Conservation (phyloP, 2,329 filamentous ascomycete genomes). For the Cladosporium velox region DNA sequence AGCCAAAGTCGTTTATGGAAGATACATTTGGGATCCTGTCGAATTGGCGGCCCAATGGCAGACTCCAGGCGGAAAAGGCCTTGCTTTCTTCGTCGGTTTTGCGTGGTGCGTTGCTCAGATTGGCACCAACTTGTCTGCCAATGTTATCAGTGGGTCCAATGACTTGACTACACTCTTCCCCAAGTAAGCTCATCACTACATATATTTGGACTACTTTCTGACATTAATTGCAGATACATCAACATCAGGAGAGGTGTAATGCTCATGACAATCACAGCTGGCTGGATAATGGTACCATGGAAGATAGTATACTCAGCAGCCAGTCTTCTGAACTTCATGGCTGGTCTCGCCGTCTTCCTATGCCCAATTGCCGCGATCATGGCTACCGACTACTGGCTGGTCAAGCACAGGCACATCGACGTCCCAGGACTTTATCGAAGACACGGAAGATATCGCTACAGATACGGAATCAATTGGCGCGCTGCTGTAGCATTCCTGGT, state of each 20-base stretch:
- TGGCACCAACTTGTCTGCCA: conserved; percentile 46
- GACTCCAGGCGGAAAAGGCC: conserved; percentile 48
- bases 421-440: conserved; percentile 56
- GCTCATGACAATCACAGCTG: conserved; percentile 44
- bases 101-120: conserved; percentile 51
- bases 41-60: conserved; percentile 50
- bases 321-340: conserved; percentile 47
- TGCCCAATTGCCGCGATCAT: conserved; percentile 65
- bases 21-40: conserved; percentile 51
- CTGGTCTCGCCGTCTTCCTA: conserved; percentile 65
- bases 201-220: not conserved
- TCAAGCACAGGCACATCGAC: conserved; percentile 53
- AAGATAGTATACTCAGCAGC: conserved; percentile 44
- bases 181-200: not conserved
- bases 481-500: conserved; percentile 60
- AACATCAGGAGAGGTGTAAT: conserved; percentile 58
- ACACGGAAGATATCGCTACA: conserved; percentile 54
- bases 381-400: conserved; percentile 61
- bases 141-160: conserved; percentile 45
- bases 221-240: conserved; percentile 36
- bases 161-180: conserved; percentile 48
- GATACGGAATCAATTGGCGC: conserved; percentile 59
- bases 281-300: conserved; percentile 45
- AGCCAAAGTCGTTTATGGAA: conserved; percentile 46
- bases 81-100: conserved; percentile 52